Base-by-base conservation (phyloP, 1,284 basidiomycete genomes). In the Pterula multifida region DNA sequence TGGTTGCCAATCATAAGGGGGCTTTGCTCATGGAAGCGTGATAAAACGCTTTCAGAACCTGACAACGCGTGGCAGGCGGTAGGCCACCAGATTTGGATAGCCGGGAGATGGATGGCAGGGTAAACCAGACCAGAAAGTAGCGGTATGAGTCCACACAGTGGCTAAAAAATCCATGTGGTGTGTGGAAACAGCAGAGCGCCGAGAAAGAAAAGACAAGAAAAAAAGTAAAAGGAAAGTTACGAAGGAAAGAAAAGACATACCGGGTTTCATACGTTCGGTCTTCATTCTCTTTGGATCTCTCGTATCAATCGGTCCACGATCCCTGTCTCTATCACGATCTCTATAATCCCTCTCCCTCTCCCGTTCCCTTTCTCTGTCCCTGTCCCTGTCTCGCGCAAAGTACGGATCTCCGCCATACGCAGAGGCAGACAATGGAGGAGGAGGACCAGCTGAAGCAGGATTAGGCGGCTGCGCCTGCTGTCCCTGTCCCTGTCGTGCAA, bases 341-440 rank as follows among this genome's bases (percentile, higher is more conserved):
- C 56, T 51, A 25, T 60, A 36, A 26, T 42, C 49, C 55, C 49
- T 52, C 26, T 57, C 56, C 53, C 58, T 55, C 17, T 58, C 58
- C 36, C 62, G 47, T 23, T 68, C 65, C 17, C 68, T 59, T 23
- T 68, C 65, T 19, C 68, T 60, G 3, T 66, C 64, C 49, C 66
- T 58, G 50, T 66, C 62, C 46, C 68, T 57, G 46, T 68, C 68
- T 3, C 58, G 50, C 24, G 67, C 68, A 42, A 61, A 58, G 39
- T 71, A 65, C 49, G 69, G 63, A 24, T 44, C 44, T 15, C 47
- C 28, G 3, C 42, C 44, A 25, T 63, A 60, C 21, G 57, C 61
- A 53, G 54, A 68, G 59, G 68, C 70, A 66, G 59, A 64, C 61
- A 54, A 69, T 63, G 50, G 55, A 58, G 55, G 65, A 65, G 56